Evolutionary conservation across 2,329 filamentous ascomycete genomes (phyloP).

Genomic region (Penicillium griseofulvum): DNA sequence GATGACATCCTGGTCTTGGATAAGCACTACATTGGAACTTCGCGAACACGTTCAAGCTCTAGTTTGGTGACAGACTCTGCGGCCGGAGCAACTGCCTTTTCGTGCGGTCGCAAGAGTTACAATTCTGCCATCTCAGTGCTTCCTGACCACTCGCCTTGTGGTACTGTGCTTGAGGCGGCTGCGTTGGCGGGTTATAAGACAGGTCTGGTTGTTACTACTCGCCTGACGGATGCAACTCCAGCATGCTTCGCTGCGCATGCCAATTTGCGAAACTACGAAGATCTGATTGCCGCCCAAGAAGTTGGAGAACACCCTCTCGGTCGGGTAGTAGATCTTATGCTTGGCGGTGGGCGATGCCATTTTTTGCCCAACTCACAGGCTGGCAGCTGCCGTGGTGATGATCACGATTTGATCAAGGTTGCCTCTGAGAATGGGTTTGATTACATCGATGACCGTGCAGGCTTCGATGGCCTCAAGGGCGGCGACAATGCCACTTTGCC

Average conservation of each 20-base stretch:
- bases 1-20: conserved; percentile 78
- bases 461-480: conserved; percentile 70
- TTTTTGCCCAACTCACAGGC: conserved; percentile 79
- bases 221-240: conserved; percentile 92
- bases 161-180: conserved; percentile 88
- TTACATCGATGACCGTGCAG: conserved; percentile 69
- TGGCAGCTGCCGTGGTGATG: conserved; percentile 79
- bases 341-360: conserved; percentile 90
- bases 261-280: conserved; percentile 73
- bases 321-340: conserved; percentile 82
- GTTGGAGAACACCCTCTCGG: conserved; percentile 84
- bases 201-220: conserved; percentile 89
- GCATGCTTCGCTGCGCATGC: conserved; percentile 93
- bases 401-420: conserved; percentile 69
- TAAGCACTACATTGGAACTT: conserved; percentile 84
- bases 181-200: conserved; percentile 90
- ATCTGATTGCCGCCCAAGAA: conserved; percentile 89
- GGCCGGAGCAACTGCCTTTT: conserved; percentile 95
- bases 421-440: conserved; percentile 78
- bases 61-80: conserved; percentile 92
- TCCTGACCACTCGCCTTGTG: conserved; percentile 81
- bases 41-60: conserved; percentile 77
- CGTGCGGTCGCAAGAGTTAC: conserved; percentile 89
- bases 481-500: conserved; percentile 72
- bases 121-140: conserved; percentile 92